A percentile compares a stretch with the other conserved stretches of the same genome.
Conservation (phyloP, 805 yeast species). For the Lipomyces japonicus region DNA sequence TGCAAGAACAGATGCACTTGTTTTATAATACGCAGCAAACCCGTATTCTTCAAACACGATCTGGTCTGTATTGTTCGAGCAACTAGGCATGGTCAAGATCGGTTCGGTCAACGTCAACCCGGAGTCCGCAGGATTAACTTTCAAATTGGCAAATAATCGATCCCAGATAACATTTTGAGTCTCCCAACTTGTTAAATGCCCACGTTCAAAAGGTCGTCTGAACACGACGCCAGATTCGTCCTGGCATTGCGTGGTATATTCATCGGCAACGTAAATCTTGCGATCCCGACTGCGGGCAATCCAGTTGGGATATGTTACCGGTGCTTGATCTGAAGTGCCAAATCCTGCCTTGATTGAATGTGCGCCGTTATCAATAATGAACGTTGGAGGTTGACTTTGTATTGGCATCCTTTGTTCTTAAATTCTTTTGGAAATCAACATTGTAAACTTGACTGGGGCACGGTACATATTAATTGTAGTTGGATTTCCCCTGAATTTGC, state of each 20-base stretch:
- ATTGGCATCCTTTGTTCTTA: slow-evolving; percentile 1
- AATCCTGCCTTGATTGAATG: slow-evolving; percentile 69
- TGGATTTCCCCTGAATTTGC: no score
- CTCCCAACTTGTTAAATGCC: slow-evolving; percentile 89
- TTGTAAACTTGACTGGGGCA: no score
- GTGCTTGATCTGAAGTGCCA: slow-evolving; percentile 37
- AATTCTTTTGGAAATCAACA: no score
- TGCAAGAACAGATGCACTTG: slow-evolving; percentile 42
- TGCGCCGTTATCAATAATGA: slow-evolving; percentile 88
- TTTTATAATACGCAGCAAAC: slow-evolving; percentile 63
- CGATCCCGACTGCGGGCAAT: slow-evolving; percentile 74
- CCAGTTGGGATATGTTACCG: slow-evolving; percentile 56
- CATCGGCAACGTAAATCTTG: slow-evolving; percentile 67
- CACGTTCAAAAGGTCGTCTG: slow-evolving; percentile 81
- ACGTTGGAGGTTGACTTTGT: slow-evolving; percentile 15
- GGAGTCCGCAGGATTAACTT: slow-evolving; percentile 45
- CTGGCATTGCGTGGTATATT: slow-evolving; percentile 51
- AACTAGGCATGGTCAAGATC: slow-evolving; percentile 74
- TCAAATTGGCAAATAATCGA: slow-evolving; percentile 54
- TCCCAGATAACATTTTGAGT: slow-evolving; percentile 89
- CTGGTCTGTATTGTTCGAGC: slow-evolving; percentile 83
- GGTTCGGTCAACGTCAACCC: slow-evolving; percentile 73
- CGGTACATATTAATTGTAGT: no score
- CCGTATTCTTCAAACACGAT: slow-evolving; percentile 92
- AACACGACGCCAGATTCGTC: slow-evolving; percentile 72